These are phyloP conservation scores for Apophysomyces variabilis DNA, from an alignment of 371 early-diverging fungal species.

Conservation along the genomic window DNA sequence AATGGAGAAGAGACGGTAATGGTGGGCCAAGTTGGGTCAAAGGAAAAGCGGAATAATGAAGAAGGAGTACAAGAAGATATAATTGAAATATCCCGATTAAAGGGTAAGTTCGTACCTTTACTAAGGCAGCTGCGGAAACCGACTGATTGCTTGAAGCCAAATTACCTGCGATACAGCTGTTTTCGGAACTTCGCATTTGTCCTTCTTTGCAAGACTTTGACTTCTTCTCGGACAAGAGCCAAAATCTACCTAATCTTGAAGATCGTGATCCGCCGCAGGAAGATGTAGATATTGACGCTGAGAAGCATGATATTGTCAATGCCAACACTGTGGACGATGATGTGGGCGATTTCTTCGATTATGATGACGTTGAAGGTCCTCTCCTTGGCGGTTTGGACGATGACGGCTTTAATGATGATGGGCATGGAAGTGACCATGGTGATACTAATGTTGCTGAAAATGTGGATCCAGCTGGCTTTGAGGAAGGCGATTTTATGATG, in stretches of 20 bases:
- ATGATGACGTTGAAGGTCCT: slow-evolving; percentile 19
- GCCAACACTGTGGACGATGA: slow-evolving; percentile 22
- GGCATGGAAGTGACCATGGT: slow-evolving; percentile 19
- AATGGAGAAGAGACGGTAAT: neutral
- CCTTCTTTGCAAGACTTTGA: slow-evolving; percentile 69
- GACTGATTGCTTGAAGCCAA: slow-evolving; percentile 44
- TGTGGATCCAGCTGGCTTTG: slow-evolving; percentile 15
- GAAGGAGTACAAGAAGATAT: neutral
- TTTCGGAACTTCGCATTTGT: slow-evolving; percentile 63
- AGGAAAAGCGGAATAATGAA: neutral
- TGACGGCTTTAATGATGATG: slow-evolving; percentile 33
- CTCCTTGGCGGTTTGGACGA: slow-evolving; percentile 5
- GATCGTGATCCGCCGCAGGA: slow-evolving; percentile 9
- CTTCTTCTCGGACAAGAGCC: slow-evolving; percentile 52
- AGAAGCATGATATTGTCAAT: slow-evolving; percentile 24
- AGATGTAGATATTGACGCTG: slow-evolving; percentile 21
- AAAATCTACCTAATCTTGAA: slow-evolving; percentile 40
- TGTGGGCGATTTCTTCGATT: slow-evolving; percentile 16
- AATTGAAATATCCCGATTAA: neutral
- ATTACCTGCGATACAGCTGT: slow-evolving; percentile 46
- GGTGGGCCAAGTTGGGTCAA: neutral
- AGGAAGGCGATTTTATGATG: slow-evolving; percentile 47
- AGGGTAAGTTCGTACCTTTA: neutral
- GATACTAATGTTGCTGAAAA: slow-evolving; percentile 23
- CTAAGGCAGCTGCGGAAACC: neutral